A percentile compares a stretch with the other conserved stretches of the same genome.
phyloP scores from a whole-genome alignment of 345 rosid genomes.

The Conringia planisiliqua region DNA sequence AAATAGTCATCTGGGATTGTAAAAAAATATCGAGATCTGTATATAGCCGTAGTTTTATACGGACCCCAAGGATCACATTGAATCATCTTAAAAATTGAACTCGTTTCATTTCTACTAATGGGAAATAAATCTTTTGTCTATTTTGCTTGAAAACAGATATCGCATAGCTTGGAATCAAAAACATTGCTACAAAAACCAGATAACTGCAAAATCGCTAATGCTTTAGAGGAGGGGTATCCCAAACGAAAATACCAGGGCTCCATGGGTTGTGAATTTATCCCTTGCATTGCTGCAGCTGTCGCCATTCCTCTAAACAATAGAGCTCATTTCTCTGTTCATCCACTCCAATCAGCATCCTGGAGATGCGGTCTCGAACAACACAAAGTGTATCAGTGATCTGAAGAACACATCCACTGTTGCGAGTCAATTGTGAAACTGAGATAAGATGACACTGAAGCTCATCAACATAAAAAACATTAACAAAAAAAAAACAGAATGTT shows the following conservation, averaged over 20 bases:
- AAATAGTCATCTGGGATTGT: background rate
- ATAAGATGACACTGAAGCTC: too few species aligned
- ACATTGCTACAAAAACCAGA: background rate
- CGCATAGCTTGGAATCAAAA: background rate
- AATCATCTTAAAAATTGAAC: background rate
- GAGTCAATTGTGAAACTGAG: background rate
- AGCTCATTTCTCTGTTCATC: background rate
- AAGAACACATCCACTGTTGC: background rate
- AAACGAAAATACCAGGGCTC: background rate
- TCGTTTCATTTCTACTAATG: background rate
- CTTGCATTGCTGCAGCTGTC: background rate
- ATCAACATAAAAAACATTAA: background rate
- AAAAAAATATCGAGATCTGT: background rate
- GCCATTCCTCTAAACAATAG: background rate
- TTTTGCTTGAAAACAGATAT: background rate
- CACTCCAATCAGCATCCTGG: background rate
- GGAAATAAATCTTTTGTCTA: background rate
- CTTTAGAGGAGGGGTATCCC: background rate
- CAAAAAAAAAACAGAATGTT: fast-evolving
- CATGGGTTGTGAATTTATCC: background rate
- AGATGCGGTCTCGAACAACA: background rate
- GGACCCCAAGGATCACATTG: background rate
- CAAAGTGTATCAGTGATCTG: background rate
- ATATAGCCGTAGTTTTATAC: background rate
- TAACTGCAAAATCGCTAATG: background rate